Evolutionary conservation across 2,329 filamentous ascomycete species (phyloP).

Genomic region (Sporothrix globosa): DNA sequence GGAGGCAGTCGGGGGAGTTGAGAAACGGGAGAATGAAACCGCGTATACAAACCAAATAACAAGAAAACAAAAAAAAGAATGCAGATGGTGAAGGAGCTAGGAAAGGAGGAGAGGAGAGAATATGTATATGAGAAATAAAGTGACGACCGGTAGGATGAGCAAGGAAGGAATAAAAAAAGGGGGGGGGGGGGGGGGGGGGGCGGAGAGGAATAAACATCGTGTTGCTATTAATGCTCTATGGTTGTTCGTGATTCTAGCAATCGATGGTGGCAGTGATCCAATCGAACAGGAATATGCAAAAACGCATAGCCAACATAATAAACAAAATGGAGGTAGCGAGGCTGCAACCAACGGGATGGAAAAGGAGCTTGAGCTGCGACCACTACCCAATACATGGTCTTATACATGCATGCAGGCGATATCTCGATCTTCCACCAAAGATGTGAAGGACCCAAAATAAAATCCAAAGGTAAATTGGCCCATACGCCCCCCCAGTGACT

Average conservation of each 20-base stretch:
- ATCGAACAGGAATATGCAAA: not conserved
- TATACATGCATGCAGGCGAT: not conserved
- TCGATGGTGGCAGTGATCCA: not conserved
- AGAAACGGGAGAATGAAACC: not conserved
- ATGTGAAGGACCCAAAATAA: not conserved
- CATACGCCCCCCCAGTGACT: not conserved
- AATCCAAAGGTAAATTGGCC: not conserved
- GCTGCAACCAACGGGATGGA: not conserved
- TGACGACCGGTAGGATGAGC: not conserved
- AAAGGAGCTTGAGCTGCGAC: not conserved
- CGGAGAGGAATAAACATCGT: not conserved
- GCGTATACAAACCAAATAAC: not conserved
- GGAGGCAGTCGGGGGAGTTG: too few species aligned
- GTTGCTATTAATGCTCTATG: not conserved
- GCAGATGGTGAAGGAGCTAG: not conserved
- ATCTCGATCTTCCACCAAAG: not conserved
- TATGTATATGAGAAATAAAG: not conserved
- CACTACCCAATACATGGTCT: not conserved
- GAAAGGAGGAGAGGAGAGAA: not conserved
- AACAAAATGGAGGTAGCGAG: not conserved
- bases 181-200: too few species aligned
- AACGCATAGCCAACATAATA: conserved; percentile 1
- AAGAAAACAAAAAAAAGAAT: not conserved
- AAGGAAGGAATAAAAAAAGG: not conserved
- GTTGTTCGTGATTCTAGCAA: not conserved